Evolutionary conservation across 331 rosid genomes (phyloP).

Genomic region (Spiraea crenata): DNA sequence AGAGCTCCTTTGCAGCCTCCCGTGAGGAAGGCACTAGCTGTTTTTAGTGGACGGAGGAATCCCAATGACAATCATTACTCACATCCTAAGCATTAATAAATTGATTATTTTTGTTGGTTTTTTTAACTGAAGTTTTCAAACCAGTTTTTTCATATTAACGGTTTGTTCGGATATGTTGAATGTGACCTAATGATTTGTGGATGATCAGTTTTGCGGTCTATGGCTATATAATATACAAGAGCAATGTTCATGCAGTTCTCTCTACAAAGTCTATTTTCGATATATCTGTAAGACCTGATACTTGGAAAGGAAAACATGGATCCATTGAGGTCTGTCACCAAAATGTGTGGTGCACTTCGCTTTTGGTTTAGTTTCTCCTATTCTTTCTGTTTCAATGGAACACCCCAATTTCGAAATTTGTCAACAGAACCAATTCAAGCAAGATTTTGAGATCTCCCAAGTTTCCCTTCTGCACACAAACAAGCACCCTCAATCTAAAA

Average conservation of each 20-base stretch:
- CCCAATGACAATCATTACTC: slow-evolving; percentile 93
- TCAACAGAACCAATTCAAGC: no score
- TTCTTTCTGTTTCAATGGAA: no score
- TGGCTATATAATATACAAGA: background rate
- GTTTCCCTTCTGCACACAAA: no score
- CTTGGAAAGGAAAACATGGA: background rate
- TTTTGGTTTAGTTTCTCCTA: no score
- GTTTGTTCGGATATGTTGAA: background rate
- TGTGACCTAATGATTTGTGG: background rate
- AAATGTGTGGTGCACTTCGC: no score
- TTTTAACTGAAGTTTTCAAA: background rate
- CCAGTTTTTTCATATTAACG: background rate
- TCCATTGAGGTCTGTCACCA: background rate
- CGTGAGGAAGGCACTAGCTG: slow-evolving; percentile 68
- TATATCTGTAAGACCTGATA: background rate
- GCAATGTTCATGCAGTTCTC: background rate
- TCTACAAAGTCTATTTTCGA: background rate
- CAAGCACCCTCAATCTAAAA: no score
- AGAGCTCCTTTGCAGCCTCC: slow-evolving; percentile 83
- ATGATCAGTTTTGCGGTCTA: background rate
- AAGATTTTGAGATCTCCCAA: no score
- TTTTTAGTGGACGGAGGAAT: slow-evolving; percentile 79
- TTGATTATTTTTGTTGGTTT: background rate
- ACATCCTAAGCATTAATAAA: slow-evolving; percentile 50
- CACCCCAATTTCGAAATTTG: no score